These are phyloP conservation scores for Ochromonas danica DNA, from an alignment of 108 stramenopile genomes.

Conservation along the genomic window DNA sequence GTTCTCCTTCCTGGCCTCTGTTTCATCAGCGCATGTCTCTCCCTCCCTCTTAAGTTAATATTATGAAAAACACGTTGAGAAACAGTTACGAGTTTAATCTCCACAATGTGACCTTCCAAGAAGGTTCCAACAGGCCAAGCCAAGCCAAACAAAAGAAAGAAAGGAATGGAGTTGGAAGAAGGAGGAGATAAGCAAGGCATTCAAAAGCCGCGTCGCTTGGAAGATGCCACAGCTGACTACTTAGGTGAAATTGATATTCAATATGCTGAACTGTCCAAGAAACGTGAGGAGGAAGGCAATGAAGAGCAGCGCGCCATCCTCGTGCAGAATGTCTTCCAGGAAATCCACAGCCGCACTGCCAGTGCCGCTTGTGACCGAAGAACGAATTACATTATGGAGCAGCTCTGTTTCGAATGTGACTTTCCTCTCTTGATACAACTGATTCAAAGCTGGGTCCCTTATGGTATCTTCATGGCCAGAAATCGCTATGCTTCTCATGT, in stretches of 20 bases:
- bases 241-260: constrained; percentile 4
- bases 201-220: constrained; percentile 24
- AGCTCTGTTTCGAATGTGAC: neutral
- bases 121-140: too few relatives aligned
- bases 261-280: neutral
- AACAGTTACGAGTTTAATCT: too few relatives aligned
- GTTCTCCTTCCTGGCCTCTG: too few relatives aligned
- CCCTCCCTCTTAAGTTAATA: too few relatives aligned
- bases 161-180: neutral
- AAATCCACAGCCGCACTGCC: neutral
- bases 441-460: neutral
- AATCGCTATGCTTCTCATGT: constrained; percentile 28
- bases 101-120: too few relatives aligned
- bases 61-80: too few relatives aligned
- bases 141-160: too few relatives aligned
- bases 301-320: neutral
- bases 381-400: constrained; percentile 21
- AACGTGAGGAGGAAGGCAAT: neutral
- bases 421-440: neutral
- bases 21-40: too few relatives aligned
- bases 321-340: constrained; percentile 8
- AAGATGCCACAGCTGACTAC: constrained; percentile 4
- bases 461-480: constrained; percentile 8
- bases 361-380: constrained; percentile 1
- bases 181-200: neutral